Evolutionary conservation across 441 rosid genomes (phyloP), one percentile per base, ranked within the genome.

Genomic region (Breynia disticha): DNA sequence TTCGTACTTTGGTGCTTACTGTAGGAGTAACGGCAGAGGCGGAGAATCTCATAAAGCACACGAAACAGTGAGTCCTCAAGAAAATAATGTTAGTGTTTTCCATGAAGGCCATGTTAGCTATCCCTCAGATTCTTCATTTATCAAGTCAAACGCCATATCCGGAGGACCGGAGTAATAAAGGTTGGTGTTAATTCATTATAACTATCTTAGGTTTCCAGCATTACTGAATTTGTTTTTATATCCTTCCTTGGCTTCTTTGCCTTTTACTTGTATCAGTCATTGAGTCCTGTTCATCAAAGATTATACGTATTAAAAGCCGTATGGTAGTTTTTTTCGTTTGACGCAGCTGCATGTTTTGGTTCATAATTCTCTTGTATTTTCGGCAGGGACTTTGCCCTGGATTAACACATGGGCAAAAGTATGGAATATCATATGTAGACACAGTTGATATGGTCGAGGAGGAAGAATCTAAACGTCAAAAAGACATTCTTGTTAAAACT

Each of bases 321-420:
- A 7, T 24, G 32, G 32, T 24, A 24, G 32, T 24, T 24, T 24
- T n/a, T n/a, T n/a, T n/a, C n/a, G n/a, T n/a, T n/a, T n/a, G n/a
- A n/a, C n/a, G n/a, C n/a, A n/a, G n/a, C 12, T 39, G 43, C 11
- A 2, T 13, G 45, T 47, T 32, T 4, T 53, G 60, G 24, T 38
- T 22, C 56, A 46, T 24, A 7, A 24, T 24, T 24, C 32, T 24
- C 7, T 2, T 24, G 32, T 24, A 24, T 24, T 24, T 65, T 53
- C 39, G 55, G 62, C 77, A 93, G 97, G 97, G 95, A 24, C 56
- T 81, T 64, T 91, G 98, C 56, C 84, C 90, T n/a, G 85, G 95
- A 64, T 75, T 84, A 65, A 73, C 87, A 21, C 90, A 93, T 57
- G 95, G 79, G 43, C 95, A 86, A 67, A 88, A 74, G 65, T 86